Percentiles rank a stretch among this genome's conserved stretches.
Conservation (phyloP, 352 stramenopile species). For the Phytopythium montanum region DNA sequence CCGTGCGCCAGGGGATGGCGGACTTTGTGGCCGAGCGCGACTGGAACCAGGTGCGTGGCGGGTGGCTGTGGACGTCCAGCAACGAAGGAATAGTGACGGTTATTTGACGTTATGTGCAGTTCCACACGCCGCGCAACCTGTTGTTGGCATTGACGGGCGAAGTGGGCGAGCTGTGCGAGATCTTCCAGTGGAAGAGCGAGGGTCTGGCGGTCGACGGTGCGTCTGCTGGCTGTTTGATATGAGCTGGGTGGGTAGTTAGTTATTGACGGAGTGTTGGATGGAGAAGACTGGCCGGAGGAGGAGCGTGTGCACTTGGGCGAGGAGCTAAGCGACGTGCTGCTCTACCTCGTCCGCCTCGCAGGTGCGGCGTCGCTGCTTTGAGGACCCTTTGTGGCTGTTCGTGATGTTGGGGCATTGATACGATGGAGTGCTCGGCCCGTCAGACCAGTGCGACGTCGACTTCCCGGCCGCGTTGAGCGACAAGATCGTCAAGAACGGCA, state of each 20-base stretch:
- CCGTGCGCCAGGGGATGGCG: constrained; percentile 21
- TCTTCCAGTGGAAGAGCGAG: constrained; percentile 91
- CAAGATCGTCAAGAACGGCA: constrained; percentile 86
- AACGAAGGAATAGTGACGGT: background rate
- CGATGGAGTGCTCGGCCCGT: too few species aligned
- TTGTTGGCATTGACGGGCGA: constrained; percentile 90
- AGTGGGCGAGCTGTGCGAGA: constrained; percentile 90
- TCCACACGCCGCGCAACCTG: constrained; percentile 82
- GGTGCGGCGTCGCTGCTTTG: constrained; percentile 9
- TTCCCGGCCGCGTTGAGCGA: constrained; percentile 69
- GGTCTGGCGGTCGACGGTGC: constrained; percentile 54
- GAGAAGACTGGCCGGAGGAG: constrained; percentile 42
- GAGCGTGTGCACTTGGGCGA: constrained; percentile 86
- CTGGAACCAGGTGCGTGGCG: constrained; percentile 24
- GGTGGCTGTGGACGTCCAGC: background rate
- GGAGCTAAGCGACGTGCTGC: constrained; percentile 93
- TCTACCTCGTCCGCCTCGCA: constrained; percentile 90
- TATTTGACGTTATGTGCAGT: constrained; percentile 6
- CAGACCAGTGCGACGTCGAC: constrained; percentile 82
- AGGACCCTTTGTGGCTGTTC: too few species aligned
- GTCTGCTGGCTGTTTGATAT: background rate
- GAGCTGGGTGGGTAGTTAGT: too few species aligned
- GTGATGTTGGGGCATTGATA: too few species aligned
- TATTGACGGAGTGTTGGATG: background rate
- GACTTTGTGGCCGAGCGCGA: constrained; percentile 28